These are phyloP conservation scores for Sugiyamaella lignohabitans DNA, from an alignment of 805 yeast genomes.

Conservation along the genomic window DNA sequence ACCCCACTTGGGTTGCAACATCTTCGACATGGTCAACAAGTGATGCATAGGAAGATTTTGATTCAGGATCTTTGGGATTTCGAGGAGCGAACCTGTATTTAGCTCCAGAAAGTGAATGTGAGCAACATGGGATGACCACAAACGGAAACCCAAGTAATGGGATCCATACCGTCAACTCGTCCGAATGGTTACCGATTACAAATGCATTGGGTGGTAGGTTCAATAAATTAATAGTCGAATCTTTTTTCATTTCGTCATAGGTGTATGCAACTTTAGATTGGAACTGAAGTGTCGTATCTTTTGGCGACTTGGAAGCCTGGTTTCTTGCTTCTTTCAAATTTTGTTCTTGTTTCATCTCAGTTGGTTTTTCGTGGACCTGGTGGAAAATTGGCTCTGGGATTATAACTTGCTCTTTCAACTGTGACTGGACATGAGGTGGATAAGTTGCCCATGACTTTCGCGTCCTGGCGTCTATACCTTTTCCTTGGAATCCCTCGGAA, in stretches of 20 bases:
- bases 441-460: conserved; percentile 82
- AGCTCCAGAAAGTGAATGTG: conserved; percentile 77
- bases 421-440: conserved; percentile 54
- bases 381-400: conserved; percentile 50
- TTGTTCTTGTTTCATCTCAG: not conserved
- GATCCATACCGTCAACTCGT: conserved; percentile 92
- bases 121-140: conserved; percentile 91
- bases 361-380: not conserved
- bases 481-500: conserved; percentile 74
- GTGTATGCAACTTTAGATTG: not conserved
- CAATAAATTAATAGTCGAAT: conserved; percentile 12
- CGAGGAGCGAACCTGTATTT: conserved; percentile 51
- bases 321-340: conserved; percentile 1
- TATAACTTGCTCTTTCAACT: conserved; percentile 67
- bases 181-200: conserved; percentile 90
- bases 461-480: conserved; percentile 83
- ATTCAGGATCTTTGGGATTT: conserved; percentile 21
- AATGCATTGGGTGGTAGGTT: conserved; percentile 55
- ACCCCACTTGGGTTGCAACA: conserved; percentile 62
- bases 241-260: conserved; percentile 5
- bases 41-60: conserved; percentile 70
- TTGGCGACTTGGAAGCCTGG: not conserved
- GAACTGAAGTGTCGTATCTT: not conserved
- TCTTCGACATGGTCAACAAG: conserved; percentile 79
- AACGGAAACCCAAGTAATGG: conserved; percentile 75